These are phyloP conservation scores for Lepraria neglecta DNA, from an alignment of 495 filamentous ascomycete genomes.

Conservation along the genomic window DNA sequence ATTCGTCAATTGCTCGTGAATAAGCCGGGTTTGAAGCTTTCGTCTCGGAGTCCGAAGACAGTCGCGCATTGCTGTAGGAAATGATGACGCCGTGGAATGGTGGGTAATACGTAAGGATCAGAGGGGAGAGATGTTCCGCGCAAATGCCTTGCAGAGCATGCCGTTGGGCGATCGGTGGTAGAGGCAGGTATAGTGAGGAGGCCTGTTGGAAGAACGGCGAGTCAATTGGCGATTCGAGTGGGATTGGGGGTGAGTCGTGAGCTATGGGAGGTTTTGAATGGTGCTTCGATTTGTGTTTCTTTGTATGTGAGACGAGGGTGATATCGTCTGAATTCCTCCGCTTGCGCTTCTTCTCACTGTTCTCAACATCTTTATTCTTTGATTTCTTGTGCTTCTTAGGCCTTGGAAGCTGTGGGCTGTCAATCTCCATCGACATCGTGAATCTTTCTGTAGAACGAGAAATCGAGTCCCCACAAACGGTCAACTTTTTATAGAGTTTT, in stretches of 20 bases:
- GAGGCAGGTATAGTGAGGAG: slow-evolving; percentile 62
- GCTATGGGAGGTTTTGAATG: not conserved
- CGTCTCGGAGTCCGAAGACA: slow-evolving; percentile 29
- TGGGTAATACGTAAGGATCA: slow-evolving; percentile 68
- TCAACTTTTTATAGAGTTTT: not conserved
- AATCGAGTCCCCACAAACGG: not conserved
- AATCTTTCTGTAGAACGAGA: not conserved
- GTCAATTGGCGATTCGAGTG: slow-evolving; percentile 21
- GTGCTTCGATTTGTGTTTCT: slow-evolving; percentile 37
- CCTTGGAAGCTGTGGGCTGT: slow-evolving; percentile 6
- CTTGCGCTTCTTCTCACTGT: slow-evolving; percentile 53
- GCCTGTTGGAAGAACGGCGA: slow-evolving; percentile 58
- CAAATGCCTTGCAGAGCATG: slow-evolving; percentile 60
- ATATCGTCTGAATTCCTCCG: slow-evolving; percentile 41
- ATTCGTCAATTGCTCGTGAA: slow-evolving; percentile 56
- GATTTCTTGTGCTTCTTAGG: slow-evolving; percentile 19
- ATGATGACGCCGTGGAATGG: slow-evolving; percentile 64
- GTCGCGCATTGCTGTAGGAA: slow-evolving; percentile 55
- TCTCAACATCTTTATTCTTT: slow-evolving; percentile 25
- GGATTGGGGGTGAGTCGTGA: not conserved
- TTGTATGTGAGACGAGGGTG: slow-evolving; percentile 36
- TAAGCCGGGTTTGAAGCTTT: slow-evolving; percentile 40
- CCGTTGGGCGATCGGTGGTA: slow-evolving; percentile 59
- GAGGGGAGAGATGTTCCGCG: slow-evolving; percentile 68
- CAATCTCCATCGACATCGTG: slow-evolving; percentile 11